Evolutionary conservation across 2,329 filamentous ascomycete species (phyloP).

Genomic region (Acrocalymma vagum): DNA sequence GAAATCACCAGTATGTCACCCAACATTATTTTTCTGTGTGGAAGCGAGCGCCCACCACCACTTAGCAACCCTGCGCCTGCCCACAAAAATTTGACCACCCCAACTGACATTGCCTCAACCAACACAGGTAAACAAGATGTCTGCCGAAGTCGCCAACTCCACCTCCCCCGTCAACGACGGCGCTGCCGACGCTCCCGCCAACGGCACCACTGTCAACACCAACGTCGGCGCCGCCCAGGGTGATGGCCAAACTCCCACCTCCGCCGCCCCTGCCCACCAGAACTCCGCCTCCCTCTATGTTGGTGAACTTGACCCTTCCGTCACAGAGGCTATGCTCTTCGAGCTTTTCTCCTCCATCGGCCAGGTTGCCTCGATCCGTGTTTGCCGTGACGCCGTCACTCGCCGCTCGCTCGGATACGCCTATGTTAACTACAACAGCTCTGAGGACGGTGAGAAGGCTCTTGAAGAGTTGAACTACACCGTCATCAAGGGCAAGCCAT

Average conservation of each 20-base stretch:
- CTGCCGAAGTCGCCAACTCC: conserved; percentile 55
- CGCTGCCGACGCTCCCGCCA: conserved; percentile 75
- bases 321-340: conserved; percentile 99
- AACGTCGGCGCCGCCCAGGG: conserved; percentile 70
- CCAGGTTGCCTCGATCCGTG: conserved; percentile 98
- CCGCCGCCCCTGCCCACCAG: conserved; percentile 78
- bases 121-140: conserved; percentile 44
- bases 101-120: conserved; percentile 32
- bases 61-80: conserved; percentile 36
- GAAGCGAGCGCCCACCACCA: conserved; percentile 44
- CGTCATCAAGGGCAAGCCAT: conserved; percentile 96
- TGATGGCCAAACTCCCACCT: conserved; percentile 75
- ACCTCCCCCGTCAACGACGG: conserved; percentile 70
- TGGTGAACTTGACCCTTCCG: conserved; percentile 95
- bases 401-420: conserved; percentile 98
- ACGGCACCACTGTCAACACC: conserved; percentile 74
- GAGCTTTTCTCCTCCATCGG: conserved; percentile 99
- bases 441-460: conserved; percentile 93
- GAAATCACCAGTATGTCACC: conserved; percentile 34
- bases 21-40: conserved; percentile 33
- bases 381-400: conserved; percentile 98
- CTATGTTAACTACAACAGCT: conserved; percentile 99
- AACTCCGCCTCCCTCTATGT: conserved; percentile 99
- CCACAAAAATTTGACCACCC: conserved; percentile 31
- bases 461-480: conserved; percentile 99